These are phyloP conservation scores for Platanus orientalis DNA, from an alignment of 164 flowering plant genomes.

Conservation along the genomic window DNA sequence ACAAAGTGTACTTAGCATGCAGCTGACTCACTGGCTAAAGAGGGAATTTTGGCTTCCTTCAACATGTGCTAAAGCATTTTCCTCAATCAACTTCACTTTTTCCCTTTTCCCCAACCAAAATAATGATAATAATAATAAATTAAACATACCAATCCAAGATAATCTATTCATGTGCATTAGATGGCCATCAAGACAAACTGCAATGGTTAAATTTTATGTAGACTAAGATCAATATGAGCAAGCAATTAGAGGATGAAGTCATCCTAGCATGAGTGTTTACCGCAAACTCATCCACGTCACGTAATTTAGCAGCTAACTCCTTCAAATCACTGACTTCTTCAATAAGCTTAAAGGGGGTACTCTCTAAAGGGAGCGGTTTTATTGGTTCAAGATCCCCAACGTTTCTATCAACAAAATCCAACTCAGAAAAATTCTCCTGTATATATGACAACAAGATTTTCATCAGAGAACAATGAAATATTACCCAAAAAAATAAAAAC, in stretches of 20 bases:
- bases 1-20: too few relatives aligned
- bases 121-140: too few relatives aligned
- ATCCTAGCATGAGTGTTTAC: conserved; percentile 32
- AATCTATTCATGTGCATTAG: neutral
- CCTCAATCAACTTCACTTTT: neutral
- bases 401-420: conserved; percentile 67
- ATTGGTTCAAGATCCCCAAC: conserved; percentile 33
- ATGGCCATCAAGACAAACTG: neutral
- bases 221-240: neutral
- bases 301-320: conserved; percentile 69
- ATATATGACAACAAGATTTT: conserved; percentile 2
- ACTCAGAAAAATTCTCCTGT: conserved; percentile 62
- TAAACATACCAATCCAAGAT: too few relatives aligned
- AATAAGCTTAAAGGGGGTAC: conserved; percentile 71
- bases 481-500: neutral
- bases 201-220: neutral
- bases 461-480: neutral
- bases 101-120: neutral
- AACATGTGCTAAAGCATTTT: neutral
- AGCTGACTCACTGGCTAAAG: too few relatives aligned
- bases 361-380: conserved; percentile 56
- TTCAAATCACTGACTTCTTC: conserved; percentile 81
- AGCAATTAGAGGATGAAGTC: too few relatives aligned
- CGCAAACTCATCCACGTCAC: conserved; percentile 74
- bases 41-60: too few relatives aligned